Percentiles rank a stretch among this genome's conserved stretches.
Conservation (phyloP, 805 yeast species). For the Ogataea methanolica region DNA sequence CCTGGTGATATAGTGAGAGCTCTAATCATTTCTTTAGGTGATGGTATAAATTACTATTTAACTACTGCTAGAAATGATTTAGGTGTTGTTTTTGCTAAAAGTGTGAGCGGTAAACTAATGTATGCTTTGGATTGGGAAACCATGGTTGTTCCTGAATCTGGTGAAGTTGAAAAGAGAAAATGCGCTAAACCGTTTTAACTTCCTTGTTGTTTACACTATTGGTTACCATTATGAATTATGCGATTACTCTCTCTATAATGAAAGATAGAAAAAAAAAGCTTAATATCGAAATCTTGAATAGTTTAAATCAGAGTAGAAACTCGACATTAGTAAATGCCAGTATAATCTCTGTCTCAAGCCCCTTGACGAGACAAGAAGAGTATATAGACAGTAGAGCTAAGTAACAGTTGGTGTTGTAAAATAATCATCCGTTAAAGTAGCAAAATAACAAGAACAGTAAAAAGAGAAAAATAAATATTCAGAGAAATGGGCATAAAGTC, state of each 20-base stretch:
- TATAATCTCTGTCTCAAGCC: no score
- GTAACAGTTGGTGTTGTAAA: neutral
- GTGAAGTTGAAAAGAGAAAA: conserved; percentile 73
- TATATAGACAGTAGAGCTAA: no score
- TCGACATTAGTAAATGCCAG: no score
- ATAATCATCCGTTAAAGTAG: neutral
- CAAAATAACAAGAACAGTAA: neutral
- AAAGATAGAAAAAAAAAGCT: no score
- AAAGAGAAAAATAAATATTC: neutral
- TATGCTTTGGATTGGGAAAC: conserved; percentile 94
- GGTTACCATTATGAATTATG: no score
- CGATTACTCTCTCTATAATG: no score
- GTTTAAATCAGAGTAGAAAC: no score
- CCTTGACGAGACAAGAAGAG: no score
- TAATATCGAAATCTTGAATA: no score
- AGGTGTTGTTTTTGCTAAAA: conserved; percentile 88
- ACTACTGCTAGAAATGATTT: conserved; percentile 86
- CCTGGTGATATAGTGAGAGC: conserved; percentile 96
- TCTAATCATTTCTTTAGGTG: conserved; percentile 80
- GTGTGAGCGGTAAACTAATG: conserved; percentile 69
- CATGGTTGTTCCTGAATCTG: conserved; percentile 77
- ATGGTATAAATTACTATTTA: conserved; percentile 85
- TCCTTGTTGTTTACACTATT: neutral
- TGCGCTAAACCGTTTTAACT: conserved; percentile 80
- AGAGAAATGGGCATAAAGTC: no score